Evolutionary conservation across 257 asterid genomes (phyloP), one percentile per base, ranked within the genome.

Genomic region (Ilex asprella): DNA sequence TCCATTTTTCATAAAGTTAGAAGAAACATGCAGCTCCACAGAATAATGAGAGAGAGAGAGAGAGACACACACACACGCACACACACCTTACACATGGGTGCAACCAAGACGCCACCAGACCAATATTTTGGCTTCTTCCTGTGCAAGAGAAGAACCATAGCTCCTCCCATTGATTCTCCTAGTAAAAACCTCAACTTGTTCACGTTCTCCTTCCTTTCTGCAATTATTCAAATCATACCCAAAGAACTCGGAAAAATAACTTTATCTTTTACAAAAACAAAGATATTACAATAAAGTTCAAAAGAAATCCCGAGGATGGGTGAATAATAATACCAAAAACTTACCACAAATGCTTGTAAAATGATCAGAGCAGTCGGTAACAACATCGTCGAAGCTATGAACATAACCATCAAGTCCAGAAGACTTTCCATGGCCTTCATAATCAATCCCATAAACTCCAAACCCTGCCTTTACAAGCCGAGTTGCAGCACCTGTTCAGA

Each of bases 81-180:
- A 59, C 70, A 12, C 52, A 76, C 95, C 85, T 86, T 86, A 39
- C 86, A 79, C 86, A 81, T 77, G 11, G 95, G 95, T 43, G 95
- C 91, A 31, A 86, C 65, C 39, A 86, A 67, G 49, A 86, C 70
- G 5, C 82, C 86, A 71, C 83, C 85, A 69, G 83, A 88, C 95
- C 95, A 86, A 55, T 66, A 86, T 30, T 72, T 71, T 47, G 88
- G 88, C 60, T 76, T 78, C 69, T 72, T 81, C 59, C 82, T 76
- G 61, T 86, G 95, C 60, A 83, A 59, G 21, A 78, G 78, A 16
- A 86, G 81, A 27, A 47, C 79, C 7, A 81, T 75, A 0, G 89
- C 91, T n/a, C 91, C 95, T 64, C 95, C 95, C 88, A 78, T 79
- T 16, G 95, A 86, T 70, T 83, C 95, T 67, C 95, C 91, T 83